These are phyloP conservation scores for Rubia tinctorum DNA, from an alignment of 305 asterid genomes.

Conservation along the genomic window DNA sequence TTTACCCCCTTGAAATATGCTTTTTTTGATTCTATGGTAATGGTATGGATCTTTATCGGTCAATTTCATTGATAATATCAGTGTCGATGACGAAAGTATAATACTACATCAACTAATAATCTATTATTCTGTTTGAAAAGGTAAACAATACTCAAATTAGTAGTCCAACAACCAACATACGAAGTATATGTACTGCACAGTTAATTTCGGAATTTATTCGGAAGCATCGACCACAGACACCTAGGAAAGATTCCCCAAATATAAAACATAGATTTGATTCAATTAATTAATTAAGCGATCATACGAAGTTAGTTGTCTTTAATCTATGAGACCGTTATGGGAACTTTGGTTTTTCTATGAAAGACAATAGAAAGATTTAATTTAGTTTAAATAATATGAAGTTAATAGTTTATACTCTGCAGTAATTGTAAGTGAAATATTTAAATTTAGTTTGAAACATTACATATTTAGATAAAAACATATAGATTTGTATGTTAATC, in stretches of 20 bases:
- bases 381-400: too few species aligned
- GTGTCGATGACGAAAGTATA: not conserved
- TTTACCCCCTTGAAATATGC: too few species aligned
- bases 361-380: too few species aligned
- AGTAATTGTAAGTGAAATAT: too few species aligned
- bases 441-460: too few species aligned
- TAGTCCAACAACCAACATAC: not conserved
- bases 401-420: too few species aligned
- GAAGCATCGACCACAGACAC: not conserved
- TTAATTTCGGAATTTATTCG: not conserved
- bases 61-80: not conserved
- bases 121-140: not conserved
- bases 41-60: not conserved
- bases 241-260: not conserved
- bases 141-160: not conserved
- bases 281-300: not conserved
- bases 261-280: not conserved
- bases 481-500: too few species aligned
- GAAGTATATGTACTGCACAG: not conserved
- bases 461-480: too few species aligned
- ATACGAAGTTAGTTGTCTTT: not conserved
- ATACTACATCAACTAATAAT: not conserved
- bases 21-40: not conserved
- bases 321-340: too few species aligned
- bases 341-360: too few species aligned